These are phyloP conservation scores for Dioscorea dumetorum DNA, from an alignment of 106 monocot genomes.

Conservation along the genomic window DNA sequence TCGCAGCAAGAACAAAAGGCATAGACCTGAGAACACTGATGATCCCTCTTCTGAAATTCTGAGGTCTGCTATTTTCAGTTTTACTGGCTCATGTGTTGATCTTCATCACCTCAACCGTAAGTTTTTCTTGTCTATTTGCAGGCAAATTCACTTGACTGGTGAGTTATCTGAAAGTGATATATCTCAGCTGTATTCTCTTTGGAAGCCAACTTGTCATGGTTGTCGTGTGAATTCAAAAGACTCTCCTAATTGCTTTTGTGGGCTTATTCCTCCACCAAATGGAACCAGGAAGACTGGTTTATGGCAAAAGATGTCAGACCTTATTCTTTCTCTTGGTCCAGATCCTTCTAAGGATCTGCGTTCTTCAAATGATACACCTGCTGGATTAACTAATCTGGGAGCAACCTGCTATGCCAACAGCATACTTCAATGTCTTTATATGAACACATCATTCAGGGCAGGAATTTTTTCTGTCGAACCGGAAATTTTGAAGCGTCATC, in stretches of 20 bases:
- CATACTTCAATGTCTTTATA: conserved; percentile 97
- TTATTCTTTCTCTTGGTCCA: conserved; percentile 63
- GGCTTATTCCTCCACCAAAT: conserved; percentile 60
- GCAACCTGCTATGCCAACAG: conserved; percentile 99
- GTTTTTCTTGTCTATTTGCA: conserved; percentile 19
- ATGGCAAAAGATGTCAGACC: conserved; percentile 84
- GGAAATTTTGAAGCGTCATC: conserved; percentile 61
- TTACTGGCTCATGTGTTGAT: not conserved
- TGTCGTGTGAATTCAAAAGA: conserved; percentile 86
- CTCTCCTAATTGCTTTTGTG: conserved; percentile 96
- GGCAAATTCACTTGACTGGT: conserved; percentile 72
- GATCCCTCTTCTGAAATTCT: conserved; percentile 39
- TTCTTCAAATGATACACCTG: conserved; percentile 57
- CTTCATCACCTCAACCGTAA: not conserved
- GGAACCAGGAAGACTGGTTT: conserved; percentile 72
- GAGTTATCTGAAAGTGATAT: conserved; percentile 58
- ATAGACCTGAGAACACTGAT: conserved; percentile 32
- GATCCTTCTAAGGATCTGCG: conserved; percentile 74
- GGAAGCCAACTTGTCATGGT: conserved; percentile 73
- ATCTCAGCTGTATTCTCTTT: conserved; percentile 51
- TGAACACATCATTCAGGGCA: conserved; percentile 71
- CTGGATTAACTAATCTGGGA: conserved; percentile 91
- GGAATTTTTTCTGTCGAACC: conserved; percentile 81
- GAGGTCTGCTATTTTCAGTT: conserved; percentile 25
- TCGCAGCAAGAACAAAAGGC: conserved; percentile 74